Conservation (phyloP, 495 filamentous ascomycete species). For the Penicillium chermesinum region DNA sequence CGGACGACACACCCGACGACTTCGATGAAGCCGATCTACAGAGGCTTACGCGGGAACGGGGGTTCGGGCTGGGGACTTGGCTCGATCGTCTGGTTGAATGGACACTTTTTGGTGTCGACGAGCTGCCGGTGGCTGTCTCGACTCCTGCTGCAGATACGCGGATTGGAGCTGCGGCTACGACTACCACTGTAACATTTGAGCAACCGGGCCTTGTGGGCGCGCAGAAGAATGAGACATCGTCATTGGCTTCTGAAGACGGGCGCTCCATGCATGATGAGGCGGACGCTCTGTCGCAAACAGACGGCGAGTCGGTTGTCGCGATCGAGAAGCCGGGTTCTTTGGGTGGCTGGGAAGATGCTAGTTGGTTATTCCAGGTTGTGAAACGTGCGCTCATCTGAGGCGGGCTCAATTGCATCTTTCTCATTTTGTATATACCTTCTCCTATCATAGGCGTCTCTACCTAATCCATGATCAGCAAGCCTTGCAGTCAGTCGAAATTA, state of each 20-base stretch:
- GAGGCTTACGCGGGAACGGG: slow-evolving; percentile 48
- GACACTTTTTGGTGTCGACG: slow-evolving; percentile 71
- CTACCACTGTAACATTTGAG: slow-evolving; percentile 32
- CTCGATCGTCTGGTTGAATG: slow-evolving; percentile 71
- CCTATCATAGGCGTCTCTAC: too few species aligned
- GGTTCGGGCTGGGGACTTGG: slow-evolving; percentile 67
- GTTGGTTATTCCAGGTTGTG: slow-evolving; percentile 76
- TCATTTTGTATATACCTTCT: background rate
- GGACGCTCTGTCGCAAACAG: slow-evolving; percentile 24
- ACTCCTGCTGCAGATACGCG: slow-evolving; percentile 3
- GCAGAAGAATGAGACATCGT: slow-evolving; percentile 8
- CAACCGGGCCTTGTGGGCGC: slow-evolving; percentile 7
- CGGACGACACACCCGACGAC: slow-evolving; percentile 24
- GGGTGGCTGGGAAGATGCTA: slow-evolving; percentile 75
- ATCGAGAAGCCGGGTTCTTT: slow-evolving; percentile 42
- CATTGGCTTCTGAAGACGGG: slow-evolving; percentile 10
- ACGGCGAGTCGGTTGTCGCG: slow-evolving; percentile 21
- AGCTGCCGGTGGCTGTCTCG: slow-evolving; percentile 32
- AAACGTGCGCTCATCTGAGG: slow-evolving; percentile 62
- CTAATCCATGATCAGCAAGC: too few species aligned
- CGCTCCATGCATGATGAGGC: slow-evolving; percentile 11
- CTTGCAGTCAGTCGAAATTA: too few species aligned
- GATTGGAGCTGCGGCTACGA: slow-evolving; percentile 51
- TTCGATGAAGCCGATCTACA: slow-evolving; percentile 43
- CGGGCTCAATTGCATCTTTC: background rate